These are phyloP conservation scores for Hyphopichia wangnamkhiaoensis DNA, from an alignment of 1,139 yeast genomes.

Conservation along the genomic window DNA sequence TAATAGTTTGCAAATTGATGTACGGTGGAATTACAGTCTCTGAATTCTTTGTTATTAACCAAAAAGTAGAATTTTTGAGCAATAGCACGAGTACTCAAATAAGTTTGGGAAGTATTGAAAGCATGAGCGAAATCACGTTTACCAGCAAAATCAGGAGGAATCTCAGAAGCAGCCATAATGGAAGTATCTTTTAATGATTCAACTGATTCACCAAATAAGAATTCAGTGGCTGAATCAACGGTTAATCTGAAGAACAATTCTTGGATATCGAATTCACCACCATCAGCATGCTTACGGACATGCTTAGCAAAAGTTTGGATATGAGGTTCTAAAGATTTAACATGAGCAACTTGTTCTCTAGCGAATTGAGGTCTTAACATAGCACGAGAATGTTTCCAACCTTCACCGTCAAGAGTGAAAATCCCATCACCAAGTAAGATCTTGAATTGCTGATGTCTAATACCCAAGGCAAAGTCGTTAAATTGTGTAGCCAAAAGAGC, in stretches of 20 bases:
- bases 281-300: slow-evolving; percentile 26
- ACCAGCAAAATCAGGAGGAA: slow-evolving; percentile 22
- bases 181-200: slow-evolving; percentile 35
- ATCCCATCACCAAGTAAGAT: slow-evolving; percentile 59
- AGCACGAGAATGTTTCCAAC: slow-evolving; percentile 60
- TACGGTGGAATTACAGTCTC: slow-evolving; percentile 25
- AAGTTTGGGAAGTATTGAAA: slow-evolving; percentile 41
- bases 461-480: slow-evolving; percentile 53
- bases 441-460: slow-evolving; percentile 41
- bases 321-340: slow-evolving; percentile 50
- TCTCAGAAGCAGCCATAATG: slow-evolving; percentile 16
- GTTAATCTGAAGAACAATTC: slow-evolving; percentile 51
- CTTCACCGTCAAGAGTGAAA: slow-evolving; percentile 55
- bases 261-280: slow-evolving; percentile 47
- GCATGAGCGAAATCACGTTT: slow-evolving; percentile 42
- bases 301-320: slow-evolving; percentile 38
- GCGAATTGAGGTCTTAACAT: slow-evolving; percentile 62
- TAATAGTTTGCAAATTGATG: slow-evolving; percentile 36
- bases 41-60: slow-evolving; percentile 33
- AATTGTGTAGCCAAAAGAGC: slow-evolving; percentile 47
- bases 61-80: slow-evolving; percentile 37
- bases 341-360: slow-evolving; percentile 55
- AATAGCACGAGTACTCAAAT: slow-evolving; percentile 38
- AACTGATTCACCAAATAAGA: slow-evolving; percentile 57
- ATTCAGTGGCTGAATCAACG: slow-evolving; percentile 60